phyloP scores from a whole-genome alignment of 2,329 filamentous ascomycete species.

The Talaromyces rugulosus region DNA sequence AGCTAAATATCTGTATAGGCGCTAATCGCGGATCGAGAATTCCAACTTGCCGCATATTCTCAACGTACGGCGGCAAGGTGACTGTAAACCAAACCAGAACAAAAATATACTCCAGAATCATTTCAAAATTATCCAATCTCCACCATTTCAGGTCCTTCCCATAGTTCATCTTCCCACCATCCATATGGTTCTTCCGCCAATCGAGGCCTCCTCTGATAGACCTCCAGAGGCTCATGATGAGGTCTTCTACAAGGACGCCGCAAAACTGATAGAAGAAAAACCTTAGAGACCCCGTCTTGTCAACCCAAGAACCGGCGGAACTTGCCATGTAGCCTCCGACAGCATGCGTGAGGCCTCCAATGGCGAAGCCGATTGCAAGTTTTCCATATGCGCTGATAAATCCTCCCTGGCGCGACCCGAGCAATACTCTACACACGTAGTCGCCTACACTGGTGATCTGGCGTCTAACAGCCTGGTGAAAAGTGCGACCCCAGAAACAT shows the following conservation, averaged over 20 bases:
- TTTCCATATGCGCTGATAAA: not conserved
- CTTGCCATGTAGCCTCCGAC: not conserved
- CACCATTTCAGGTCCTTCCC: not conserved
- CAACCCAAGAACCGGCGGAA: not conserved
- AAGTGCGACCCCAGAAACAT: not conserved
- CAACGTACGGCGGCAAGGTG: conserved; percentile 4
- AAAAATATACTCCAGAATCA: not conserved
- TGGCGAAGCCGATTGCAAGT: not conserved
- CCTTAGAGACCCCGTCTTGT: not conserved
- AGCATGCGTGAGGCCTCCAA: not conserved
- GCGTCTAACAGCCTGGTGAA: not conserved
- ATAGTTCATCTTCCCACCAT: not conserved
- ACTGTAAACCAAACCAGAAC: not conserved
- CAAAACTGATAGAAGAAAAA: not conserved
- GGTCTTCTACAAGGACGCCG: not conserved
- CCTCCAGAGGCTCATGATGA: not conserved
- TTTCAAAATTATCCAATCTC: not conserved
- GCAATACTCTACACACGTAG: not conserved
- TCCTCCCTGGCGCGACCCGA: not conserved
- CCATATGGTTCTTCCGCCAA: not conserved
- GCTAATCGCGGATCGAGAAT: not conserved
- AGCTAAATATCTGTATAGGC: conserved; percentile 3
- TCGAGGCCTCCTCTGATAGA: not conserved
- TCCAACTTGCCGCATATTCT: not conserved
- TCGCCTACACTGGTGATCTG: not conserved